Base-by-base conservation (phyloP, 2,329 filamentous ascomycete genomes). In the Colletotrichum sansevieriae region DNA sequence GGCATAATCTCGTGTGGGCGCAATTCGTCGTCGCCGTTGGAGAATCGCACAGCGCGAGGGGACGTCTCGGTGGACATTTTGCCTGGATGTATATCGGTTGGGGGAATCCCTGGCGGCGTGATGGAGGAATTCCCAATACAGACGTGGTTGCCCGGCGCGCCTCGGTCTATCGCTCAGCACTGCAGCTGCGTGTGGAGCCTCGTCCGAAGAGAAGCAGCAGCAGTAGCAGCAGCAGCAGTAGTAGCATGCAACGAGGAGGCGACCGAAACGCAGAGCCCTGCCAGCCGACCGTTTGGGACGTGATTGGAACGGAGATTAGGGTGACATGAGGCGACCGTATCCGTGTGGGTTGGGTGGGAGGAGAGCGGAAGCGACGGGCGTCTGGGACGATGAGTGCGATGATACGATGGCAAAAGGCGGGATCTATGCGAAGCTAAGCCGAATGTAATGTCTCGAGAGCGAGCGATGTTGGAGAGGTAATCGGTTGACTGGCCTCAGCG, bases 31-130 rank as follows among this genome's bases (percentile, higher is more conserved):
- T 85, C 85, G 75, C 78, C 77, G 68, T 83, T 81, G 52, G 84
- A 85, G 74, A 90, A 90, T 71, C 87, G 85, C 71, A 90, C 85
- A 71, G 83, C 81, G 73, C 87, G 84, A 58, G 87, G 85, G 11
- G 86, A 86, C 41, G 83, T 77, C 71, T 89, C 86, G 73, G 81
- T 76, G 44, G 65, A 60, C 70, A 72, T 72, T 41, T 41, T 63
- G 62, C 35, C 57, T 47, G 44, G 9, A 49, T 56, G 56, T 69
- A 66, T 69, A 61, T 61, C 49, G 49, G 43, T 56, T 51, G 59
- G 29, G 54, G 46, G 46, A 49, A 15, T 49, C 47, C 37, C 35
- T 37, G 33, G 33, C 20, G 20, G 33, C 43, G 58, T 63, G 60
- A 56, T 41, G 51, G 52, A 67, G 57, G 33, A 60, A 43, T 37